Evolutionary conservation across 2,329 filamentous ascomycete species (phyloP).

Genomic region (Botryosphaeria agaves): DNA sequence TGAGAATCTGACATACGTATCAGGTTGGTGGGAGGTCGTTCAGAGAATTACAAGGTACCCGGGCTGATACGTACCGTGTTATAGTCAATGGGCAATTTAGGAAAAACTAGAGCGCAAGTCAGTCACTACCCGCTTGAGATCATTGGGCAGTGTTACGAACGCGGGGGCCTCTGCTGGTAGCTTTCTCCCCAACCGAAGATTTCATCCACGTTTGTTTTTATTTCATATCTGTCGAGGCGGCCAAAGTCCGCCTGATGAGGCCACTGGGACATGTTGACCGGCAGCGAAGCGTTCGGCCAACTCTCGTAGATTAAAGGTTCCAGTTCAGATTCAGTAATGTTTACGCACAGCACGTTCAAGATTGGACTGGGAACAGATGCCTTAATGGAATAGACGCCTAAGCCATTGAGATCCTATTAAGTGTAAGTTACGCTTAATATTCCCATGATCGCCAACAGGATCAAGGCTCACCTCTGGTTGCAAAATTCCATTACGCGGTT

Average conservation of each 20-base stretch:
- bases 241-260: no score
- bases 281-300: constrained; percentile 32
- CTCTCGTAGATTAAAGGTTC: constrained; percentile 43
- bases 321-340: constrained; percentile 42
- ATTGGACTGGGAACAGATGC: constrained; percentile 55
- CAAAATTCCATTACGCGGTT: constrained; percentile 45
- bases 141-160: constrained; percentile 26
- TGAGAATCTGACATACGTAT: no score
- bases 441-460: no score
- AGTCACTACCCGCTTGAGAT: no score
- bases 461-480: constrained; percentile 41
- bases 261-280: no score
- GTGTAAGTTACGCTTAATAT: no score
- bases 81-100: constrained; percentile 37
- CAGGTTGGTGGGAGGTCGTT: no score
- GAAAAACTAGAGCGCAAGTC: constrained; percentile 24
- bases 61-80: constrained; percentile 49
- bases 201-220: constrained; percentile 37
- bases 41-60: constrained; percentile 7
- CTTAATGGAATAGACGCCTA: constrained; percentile 49
- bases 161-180: constrained; percentile 13
- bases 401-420: constrained; percentile 34
- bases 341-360: constrained; percentile 57
- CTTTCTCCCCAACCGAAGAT: constrained; percentile 49
- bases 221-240: no score